Evolutionary conservation across 768 basidiomycete genomes (phyloP), one percentile per base, ranked within the genome.

Genomic region (Amanita polypyramis): DNA sequence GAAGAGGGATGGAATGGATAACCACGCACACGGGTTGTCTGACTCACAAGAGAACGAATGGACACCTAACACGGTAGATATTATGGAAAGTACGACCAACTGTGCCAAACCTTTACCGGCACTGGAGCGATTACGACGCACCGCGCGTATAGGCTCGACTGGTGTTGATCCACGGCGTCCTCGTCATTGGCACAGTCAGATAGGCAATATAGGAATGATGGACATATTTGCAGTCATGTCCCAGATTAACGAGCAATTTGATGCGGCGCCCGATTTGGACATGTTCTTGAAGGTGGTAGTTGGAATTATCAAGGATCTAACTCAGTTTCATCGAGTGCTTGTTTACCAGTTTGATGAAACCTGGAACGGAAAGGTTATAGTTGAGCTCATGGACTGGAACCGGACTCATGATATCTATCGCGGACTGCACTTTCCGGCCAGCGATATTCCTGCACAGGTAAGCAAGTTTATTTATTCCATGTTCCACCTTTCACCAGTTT

Each of bases 171-270:
- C 47, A 29, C 36, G 17, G 38, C 52, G 33, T 40, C 56, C 58
- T 17, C 55, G 60, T 15, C 50, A 54, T 7, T 53, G 56, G n/a
- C 50, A 58, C 6, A 57, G 55, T 4, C 41, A 21, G 4, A 45
- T 51, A 2, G 47, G 53, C 2, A 58, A 52, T 5, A 52, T 45
- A 9, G 61, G 78, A 6, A 85, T 85, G 66, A 83, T 87, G 82
- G 85, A 89, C 56, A 73, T 89, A 1, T 85, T 92, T 51, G 79
- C 80, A 0, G 76, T 89, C 6, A 76, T 89, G 57, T 72, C 77
- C 11, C 84, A 89, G 61, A 81, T 89, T 57, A 88, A 86, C 60
- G 84, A 90, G 52, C 87, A 90, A 48, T 72, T 89, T 3, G 78
- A 78, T 1, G 68, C 71, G 12, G 80, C 84, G 11, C 65, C 74